A percentile compares a stretch with the other conserved stretches of the same genome.
These are phyloP conservation scores for Candida patagonica DNA, from an alignment of 805 yeast species.

Conservation along the genomic window DNA sequence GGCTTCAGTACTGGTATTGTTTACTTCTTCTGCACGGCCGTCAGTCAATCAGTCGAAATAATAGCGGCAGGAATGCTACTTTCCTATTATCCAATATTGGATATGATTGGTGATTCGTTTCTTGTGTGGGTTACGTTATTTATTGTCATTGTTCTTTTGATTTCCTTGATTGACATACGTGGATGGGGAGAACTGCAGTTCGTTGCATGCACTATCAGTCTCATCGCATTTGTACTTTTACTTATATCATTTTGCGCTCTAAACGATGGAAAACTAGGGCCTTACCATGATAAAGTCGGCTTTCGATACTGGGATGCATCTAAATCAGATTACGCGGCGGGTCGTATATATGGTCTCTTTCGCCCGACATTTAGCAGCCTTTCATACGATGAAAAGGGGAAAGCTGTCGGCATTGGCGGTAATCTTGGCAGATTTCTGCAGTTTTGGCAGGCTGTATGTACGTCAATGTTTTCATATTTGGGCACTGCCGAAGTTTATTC, in stretches of 20 bases:
- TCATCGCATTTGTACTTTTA: constrained; percentile 37
- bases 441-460: constrained; percentile 48
- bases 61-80: constrained; percentile 74
- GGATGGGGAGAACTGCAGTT: constrained; percentile 71
- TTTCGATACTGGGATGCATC: constrained; percentile 58
- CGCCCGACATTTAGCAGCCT: constrained; percentile 35
- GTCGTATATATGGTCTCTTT: constrained; percentile 58
- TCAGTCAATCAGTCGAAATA: constrained; percentile 70
- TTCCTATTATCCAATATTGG: constrained; percentile 50
- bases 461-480: constrained; percentile 66
- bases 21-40: constrained; percentile 63
- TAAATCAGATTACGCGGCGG: constrained; percentile 38
- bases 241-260: constrained; percentile 57
- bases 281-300: constrained; percentile 42
- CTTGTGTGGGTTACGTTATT: constrained; percentile 65
- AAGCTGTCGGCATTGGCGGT: constrained; percentile 36
- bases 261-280: constrained; percentile 48
- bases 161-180: constrained; percentile 60
- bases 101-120: constrained; percentile 38
- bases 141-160: constrained; percentile 35
- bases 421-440: constrained; percentile 34
- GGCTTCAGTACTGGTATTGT: constrained; percentile 62
- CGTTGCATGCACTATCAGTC: constrained; percentile 47
- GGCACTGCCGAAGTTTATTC: constrained; percentile 78
- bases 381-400: constrained; percentile 39